phyloP scores from a whole-genome alignment of 192 early-diverging fungal genomes.

The Oehlia diaphana region DNA sequence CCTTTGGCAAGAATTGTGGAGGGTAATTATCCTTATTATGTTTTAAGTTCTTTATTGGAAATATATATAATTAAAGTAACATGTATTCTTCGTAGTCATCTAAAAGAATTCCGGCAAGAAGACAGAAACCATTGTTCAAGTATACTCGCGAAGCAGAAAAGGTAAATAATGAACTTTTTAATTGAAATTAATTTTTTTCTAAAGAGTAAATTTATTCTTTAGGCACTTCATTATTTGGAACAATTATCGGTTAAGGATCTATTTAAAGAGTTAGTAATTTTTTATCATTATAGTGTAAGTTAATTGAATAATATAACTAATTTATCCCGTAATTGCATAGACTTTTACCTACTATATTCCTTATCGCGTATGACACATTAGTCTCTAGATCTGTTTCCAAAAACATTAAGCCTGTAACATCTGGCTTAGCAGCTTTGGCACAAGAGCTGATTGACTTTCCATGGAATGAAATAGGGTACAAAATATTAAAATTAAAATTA shows the following conservation, averaged over 20 bases:
- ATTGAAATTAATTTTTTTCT: neutral
- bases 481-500: neutral
- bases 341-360: constrained; percentile 70
- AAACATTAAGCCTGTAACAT: constrained; percentile 45
- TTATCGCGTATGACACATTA: constrained; percentile 77
- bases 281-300: neutral
- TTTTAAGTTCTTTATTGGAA: neutral
- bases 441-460: constrained; percentile 39
- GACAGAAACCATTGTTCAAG: constrained; percentile 84
- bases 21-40: constrained; percentile 36
- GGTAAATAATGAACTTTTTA: constrained; percentile 33
- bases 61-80: neutral
- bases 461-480: constrained; percentile 49
- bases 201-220: constrained; percentile 3
- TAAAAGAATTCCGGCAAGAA: constrained; percentile 58
- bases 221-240: constrained; percentile 66
- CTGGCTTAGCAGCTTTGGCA: constrained; percentile 37
- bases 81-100: constrained; percentile 35
- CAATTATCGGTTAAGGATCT: constrained; percentile 52
- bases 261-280: constrained; percentile 51
- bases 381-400: constrained; percentile 55
- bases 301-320: neutral
- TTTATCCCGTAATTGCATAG: constrained; percentile 35
- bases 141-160: constrained; percentile 74
- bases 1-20: constrained; percentile 88